These are phyloP conservation scores for Millerozyma acaciae DNA, from an alignment of 805 yeast genomes.

Conservation along the genomic window DNA sequence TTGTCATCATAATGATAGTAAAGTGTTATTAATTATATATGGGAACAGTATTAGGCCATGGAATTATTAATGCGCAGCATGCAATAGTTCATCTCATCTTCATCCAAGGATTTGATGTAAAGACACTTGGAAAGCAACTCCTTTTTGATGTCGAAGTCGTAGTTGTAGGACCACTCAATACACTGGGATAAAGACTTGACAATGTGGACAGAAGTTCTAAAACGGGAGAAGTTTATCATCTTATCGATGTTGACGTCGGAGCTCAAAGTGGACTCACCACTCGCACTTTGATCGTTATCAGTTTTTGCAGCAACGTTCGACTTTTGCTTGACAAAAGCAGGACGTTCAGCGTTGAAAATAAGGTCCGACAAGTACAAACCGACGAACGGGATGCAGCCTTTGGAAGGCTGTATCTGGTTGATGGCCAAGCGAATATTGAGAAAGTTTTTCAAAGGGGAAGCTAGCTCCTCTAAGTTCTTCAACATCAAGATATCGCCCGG, in stretches of 20 bases:
- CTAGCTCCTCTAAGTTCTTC: slow-evolving; percentile 62
- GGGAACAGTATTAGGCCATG: no score
- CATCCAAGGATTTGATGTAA: slow-evolving; percentile 69
- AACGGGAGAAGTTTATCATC: slow-evolving; percentile 73
- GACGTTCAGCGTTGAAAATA: slow-evolving; percentile 65
- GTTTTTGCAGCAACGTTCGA: background rate
- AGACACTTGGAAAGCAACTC: slow-evolving; percentile 80
- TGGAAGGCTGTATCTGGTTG: slow-evolving; percentile 53
- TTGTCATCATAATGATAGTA: no score
- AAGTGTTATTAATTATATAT: no score
- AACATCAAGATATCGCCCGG: slow-evolving; percentile 69
- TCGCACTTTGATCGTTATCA: slow-evolving; percentile 3
- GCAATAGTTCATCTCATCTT: slow-evolving; percentile 60
- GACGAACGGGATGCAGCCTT: slow-evolving; percentile 87
- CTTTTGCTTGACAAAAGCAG: slow-evolving; percentile 41
- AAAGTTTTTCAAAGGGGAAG: slow-evolving; percentile 76
- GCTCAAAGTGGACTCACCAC: slow-evolving; percentile 3
- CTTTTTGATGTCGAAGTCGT: slow-evolving; percentile 50
- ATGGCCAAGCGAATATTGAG: slow-evolving; percentile 60
- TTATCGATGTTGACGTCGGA: slow-evolving; percentile 12
- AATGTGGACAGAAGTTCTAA: slow-evolving; percentile 69
- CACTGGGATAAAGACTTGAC: slow-evolving; percentile 74
- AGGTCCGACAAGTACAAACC: slow-evolving; percentile 84
- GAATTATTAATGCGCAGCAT: background rate
- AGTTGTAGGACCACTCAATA: slow-evolving; percentile 80